Evolutionary conservation across 257 asterid genomes (phyloP), one percentile per base, ranked within the genome.

Genomic region (Solanum habrochaites): DNA sequence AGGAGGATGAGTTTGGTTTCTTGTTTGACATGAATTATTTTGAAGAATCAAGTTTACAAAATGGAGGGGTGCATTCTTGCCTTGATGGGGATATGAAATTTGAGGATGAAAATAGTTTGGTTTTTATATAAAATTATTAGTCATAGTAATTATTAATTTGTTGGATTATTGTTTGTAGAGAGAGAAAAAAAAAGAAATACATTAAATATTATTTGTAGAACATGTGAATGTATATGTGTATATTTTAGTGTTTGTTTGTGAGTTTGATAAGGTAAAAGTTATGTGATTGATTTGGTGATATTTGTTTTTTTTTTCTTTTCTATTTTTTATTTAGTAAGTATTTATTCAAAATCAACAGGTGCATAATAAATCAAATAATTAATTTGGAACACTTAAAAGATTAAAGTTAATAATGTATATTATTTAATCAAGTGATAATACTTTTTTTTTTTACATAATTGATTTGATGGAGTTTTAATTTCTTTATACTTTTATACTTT

Each of bases 1-100:
- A 88, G 82, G 92, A 91, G 43, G 94, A 88, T 9, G 77, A 86
- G 20, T 87, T 87, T 37, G 93, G 88, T 43, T 91, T 89, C 88
- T 82, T 90, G 37, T 87, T 87, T 18, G 91, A 91, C 32, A 85
- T 88, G 89, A 87, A 60, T 81, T 90, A 60, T 81, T 90, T 85
- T n/a, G 92, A 90, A 10, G 92, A 87, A 49, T 49, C 89, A 69
- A 85, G 23, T 12, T 49, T 85, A 81, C 71, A 43, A 87, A 87
- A 78, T 2, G 64, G 40, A 37, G 87, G 85, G 12, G 86, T 45
- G 39, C 82, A 90, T 58, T 43, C 89, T 16, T 58, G 52, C 43
- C 87, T 87, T 42, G 89, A 64, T 31, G 87, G 35, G 20, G 72
- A 86, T 20, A 80, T 89, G 89, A 89, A 83, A 23, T 92, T 90